Evolutionary conservation across 805 yeast genomes (phyloP), one percentile per base, ranked within the genome.

Genomic region (Teunomyces panamensis): DNA sequence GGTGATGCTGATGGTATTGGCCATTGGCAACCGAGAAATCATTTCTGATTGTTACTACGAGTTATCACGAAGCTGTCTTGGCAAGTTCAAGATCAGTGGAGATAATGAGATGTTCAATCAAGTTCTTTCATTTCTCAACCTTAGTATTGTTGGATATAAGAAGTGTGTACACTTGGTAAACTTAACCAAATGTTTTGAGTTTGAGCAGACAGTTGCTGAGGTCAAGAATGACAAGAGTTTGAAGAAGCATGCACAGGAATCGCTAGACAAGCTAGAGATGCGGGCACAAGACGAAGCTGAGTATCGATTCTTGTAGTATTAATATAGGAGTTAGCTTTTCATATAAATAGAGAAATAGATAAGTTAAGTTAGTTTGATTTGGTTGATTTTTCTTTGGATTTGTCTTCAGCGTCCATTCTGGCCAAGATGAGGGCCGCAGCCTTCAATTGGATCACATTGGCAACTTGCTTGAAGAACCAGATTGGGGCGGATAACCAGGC

Each of bases 381-480:
- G 43, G 43, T 24, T 24, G 30, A 30, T 8, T 20, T 29, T 11
- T 29, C 34, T 43, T 58, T 57, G 4, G 56, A 50, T 46, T 74
- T 75, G 10, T 74, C 81, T 45, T 73, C 77, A 10, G 86, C 87
- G 64, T 94, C 99, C 49, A 79, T 62, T 50, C 77, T 80, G 9
- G 97, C 97, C 59, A 94, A 77, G 45, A 81, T 75, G 32, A 85
- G 65, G 9, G 96, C 89, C 9, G 99, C 99, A 58, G 87, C 83
- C 48, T 81, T 77, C 79, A 94, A 69, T 71, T 94, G 99, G 51
- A 94, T 81, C 16, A 89, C 83, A 63, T 95, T 94, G 53, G 95
- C 87, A 49, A 85, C 67, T 73, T 94, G 99, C 71, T 94, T 94
- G 72, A 90, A 88, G 16, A 81, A 64, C 89, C 96, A 94, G 46